Conservation (phyloP, 2,329 filamentous ascomycete species). For the Scedosporium dehoogii region DNA sequence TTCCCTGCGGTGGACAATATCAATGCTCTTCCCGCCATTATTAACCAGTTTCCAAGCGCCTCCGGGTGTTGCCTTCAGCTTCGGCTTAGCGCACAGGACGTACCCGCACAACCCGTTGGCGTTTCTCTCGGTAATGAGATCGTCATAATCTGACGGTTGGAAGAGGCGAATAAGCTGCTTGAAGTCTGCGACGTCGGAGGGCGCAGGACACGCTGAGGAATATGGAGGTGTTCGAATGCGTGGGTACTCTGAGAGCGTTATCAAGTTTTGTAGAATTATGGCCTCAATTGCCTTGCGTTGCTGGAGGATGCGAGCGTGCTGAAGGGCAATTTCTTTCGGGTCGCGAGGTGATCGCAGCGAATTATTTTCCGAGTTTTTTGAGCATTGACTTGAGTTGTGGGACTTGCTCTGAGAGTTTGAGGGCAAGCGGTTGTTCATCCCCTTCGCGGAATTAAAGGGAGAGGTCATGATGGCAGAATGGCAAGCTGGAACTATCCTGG, state of each 20-base stretch:
- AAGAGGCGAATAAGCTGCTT: constrained; percentile 60
- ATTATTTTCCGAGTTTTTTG: not conserved
- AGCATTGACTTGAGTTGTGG: not conserved
- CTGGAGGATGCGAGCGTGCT: constrained; percentile 76
- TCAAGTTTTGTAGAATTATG: constrained; percentile 61
- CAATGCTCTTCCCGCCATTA: constrained; percentile 41
- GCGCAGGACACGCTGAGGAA: constrained; percentile 37
- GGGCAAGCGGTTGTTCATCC: not conserved
- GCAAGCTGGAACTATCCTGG: not conserved
- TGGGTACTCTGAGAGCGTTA: constrained; percentile 58
- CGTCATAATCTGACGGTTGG: constrained; percentile 82
- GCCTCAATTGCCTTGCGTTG: constrained; percentile 70
- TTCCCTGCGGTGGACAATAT: constrained; percentile 61
- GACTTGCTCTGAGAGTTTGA: not conserved
- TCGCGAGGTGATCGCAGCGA: constrained; percentile 13
- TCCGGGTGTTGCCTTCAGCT: constrained; percentile 41
- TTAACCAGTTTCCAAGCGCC: constrained; percentile 60
- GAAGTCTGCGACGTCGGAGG: constrained; percentile 55
- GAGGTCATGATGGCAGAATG: not conserved
- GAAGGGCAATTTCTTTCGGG: constrained; percentile 57
- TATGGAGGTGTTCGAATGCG: constrained; percentile 20
- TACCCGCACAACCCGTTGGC: constrained; percentile 78
- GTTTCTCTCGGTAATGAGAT: constrained; percentile 80
- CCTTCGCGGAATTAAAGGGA: not conserved
- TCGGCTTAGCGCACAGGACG: constrained; percentile 61